These are phyloP conservation scores for Venturia carpophila DNA, from an alignment of 2,329 filamentous ascomycete genomes.

Conservation along the genomic window DNA sequence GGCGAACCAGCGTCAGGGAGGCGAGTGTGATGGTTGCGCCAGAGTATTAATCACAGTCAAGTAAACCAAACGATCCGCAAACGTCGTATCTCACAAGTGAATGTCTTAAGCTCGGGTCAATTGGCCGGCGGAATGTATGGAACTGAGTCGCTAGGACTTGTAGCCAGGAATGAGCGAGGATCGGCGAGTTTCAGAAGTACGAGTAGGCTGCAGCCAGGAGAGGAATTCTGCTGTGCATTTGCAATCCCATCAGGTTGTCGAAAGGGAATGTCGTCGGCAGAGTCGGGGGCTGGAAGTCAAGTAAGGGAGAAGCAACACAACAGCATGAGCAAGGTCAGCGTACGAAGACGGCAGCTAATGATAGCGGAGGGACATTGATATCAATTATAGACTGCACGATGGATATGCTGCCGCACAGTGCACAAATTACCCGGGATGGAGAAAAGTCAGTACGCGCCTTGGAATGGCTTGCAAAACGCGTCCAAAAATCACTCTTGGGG, in stretches of 20 bases:
- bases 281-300: neutral
- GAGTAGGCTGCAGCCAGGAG: neutral
- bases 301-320: conserved; percentile 5
- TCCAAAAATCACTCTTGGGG: neutral
- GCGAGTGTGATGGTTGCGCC: neutral
- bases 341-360: neutral
- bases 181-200: conserved; percentile 11
- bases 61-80: neutral
- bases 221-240: conserved; percentile 5
- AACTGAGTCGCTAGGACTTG: conserved; percentile 6
- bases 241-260: neutral
- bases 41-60: neutral
- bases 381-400: neutral
- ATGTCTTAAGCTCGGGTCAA: conserved; percentile 4
- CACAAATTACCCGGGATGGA: neutral
- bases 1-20: neutral
- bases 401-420: neutral
- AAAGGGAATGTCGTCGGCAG: neutral
- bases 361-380: neutral
- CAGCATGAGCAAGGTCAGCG: conserved; percentile 4
- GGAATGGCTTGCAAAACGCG: neutral
- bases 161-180: neutral
- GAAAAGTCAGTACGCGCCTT: neutral
- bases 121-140: neutral
- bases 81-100: neutral